Evolutionary conservation across 23 red algal species (phyloP).

Genomic region (Gracilaria domingensis): DNA sequence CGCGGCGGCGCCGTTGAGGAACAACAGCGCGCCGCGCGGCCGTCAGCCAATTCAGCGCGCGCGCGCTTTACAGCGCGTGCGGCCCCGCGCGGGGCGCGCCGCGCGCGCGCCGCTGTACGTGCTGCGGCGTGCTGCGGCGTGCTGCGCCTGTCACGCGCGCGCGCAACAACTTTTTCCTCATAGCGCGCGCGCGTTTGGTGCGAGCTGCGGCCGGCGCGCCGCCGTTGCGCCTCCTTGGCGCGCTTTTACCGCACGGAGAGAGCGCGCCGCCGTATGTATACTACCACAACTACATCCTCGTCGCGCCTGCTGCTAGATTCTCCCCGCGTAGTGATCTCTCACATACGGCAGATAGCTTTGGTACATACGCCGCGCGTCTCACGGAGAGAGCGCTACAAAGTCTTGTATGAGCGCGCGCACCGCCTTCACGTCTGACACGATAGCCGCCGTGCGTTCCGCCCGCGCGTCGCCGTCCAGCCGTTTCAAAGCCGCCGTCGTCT

Average conservation of each 20-base stretch:
- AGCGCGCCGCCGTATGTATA: too few species aligned
- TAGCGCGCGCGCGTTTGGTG: too few species aligned
- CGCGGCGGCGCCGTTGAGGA: neutral
- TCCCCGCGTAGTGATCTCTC: too few species aligned
- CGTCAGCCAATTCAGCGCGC: neutral
- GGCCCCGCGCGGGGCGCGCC: too few species aligned
- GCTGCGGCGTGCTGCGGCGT: neutral
- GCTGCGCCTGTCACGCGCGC: neutral
- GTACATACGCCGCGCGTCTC: too few species aligned
- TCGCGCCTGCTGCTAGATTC: too few species aligned
- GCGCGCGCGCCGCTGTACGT: neutral
- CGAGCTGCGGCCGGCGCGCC: too few species aligned
- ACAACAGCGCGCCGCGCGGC: neutral
- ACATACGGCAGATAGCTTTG: too few species aligned
- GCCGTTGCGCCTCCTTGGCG: too few species aligned
- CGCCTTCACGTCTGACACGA: neutral
- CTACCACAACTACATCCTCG: too few species aligned
- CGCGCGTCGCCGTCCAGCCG: slow-evolving; percentile 19
- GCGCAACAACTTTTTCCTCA: too few species aligned
- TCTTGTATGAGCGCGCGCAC: neutral
- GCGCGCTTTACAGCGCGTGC: neutral
- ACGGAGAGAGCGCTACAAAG: neutral
- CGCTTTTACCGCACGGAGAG: too few species aligned
- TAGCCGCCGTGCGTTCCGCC: neutral
- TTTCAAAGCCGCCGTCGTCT: neutral